Conservation (phyloP, 441 rosid species). For the Aquilaria agallochum region DNA sequence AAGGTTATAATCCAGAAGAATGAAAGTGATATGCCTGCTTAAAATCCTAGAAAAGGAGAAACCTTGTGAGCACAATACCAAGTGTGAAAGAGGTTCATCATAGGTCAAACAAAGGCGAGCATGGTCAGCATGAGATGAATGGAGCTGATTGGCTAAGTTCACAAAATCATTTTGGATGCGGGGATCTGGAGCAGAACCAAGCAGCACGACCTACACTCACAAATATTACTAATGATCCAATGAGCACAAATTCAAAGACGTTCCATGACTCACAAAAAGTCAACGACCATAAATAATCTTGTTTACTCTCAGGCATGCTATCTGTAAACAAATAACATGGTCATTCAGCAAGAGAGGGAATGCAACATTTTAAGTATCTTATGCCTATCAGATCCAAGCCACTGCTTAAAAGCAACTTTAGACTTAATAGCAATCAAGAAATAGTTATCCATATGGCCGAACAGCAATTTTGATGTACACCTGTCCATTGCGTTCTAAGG, state of each 20-base stretch:
- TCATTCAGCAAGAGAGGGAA: not conserved
- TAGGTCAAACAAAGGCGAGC: slow-evolving; percentile 87
- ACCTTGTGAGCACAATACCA: slow-evolving; percentile 41
- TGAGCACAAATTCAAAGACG: not conserved
- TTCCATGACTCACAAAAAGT: not conserved
- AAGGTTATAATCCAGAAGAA: slow-evolving; percentile 1
- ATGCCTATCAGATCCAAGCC: slow-evolving; percentile 12
- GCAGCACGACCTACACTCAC: slow-evolving; percentile 70
- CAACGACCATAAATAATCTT: not conserved
- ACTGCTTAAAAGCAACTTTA: slow-evolving; percentile 4
- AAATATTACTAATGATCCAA: slow-evolving; percentile 14
- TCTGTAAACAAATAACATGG: slow-evolving; percentile 1
- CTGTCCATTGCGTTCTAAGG: slow-evolving; percentile 89
- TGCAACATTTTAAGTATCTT: not conserved
- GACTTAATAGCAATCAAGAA: slow-evolving; percentile 1
- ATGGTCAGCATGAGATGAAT: slow-evolving; percentile 56
- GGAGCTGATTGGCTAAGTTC: slow-evolving; percentile 73
- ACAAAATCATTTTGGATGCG: slow-evolving; percentile 92
- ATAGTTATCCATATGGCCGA: no score
- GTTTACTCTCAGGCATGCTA: slow-evolving; percentile 2
- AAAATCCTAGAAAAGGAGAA: not conserved
- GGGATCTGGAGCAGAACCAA: slow-evolving; percentile 99
- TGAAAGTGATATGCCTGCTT: not conserved
- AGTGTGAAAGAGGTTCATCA: slow-evolving; percentile 97
- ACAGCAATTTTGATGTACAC: slow-evolving; percentile 23